These are phyloP conservation scores for Citrus inodora DNA, from an alignment of 345 rosid genomes.

Conservation along the genomic window DNA sequence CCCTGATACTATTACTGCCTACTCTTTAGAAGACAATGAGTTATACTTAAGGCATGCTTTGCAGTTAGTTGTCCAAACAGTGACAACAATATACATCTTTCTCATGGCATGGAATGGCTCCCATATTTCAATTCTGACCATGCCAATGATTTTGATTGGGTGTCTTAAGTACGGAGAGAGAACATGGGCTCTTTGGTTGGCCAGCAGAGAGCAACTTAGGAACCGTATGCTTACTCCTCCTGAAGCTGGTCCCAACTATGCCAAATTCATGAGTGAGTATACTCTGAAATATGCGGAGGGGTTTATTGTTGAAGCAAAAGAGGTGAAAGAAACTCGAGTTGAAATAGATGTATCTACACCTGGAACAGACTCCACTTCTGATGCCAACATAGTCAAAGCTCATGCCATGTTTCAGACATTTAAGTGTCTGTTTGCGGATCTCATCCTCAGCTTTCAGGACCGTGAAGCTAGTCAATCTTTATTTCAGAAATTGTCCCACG, in stretches of 20 bases:
- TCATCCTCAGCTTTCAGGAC: conserved; percentile 27
- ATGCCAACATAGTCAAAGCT: neutral
- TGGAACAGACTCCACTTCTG: neutral
- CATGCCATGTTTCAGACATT: neutral
- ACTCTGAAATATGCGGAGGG: neutral
- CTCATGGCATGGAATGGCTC: neutral
- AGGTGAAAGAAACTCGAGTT: neutral
- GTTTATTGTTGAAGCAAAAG: neutral
- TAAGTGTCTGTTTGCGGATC: conserved; percentile 26
- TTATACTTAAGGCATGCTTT: conserved; percentile 1
- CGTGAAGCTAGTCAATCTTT: conserved; percentile 7
- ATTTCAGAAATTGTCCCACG: neutral
- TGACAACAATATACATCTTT: neutral
- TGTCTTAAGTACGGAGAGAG: conserved; percentile 21
- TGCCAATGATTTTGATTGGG: conserved; percentile 20
- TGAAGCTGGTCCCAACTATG: conserved; percentile 11
- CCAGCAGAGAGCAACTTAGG: conserved; percentile 16
- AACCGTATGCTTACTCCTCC: conserved; percentile 10
- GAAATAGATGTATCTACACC: neutral
- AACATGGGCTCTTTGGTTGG: conserved; percentile 15
- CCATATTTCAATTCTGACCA: conserved; percentile 12
- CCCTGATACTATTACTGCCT: conserved; percentile 17
- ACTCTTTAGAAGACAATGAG: conserved; percentile 20
- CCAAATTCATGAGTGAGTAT: conserved; percentile 3
- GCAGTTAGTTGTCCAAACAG: neutral